Evolutionary conservation across 768 basidiomycete genomes (phyloP).

Genomic region (Pilatotrama ljubarskyi): DNA sequence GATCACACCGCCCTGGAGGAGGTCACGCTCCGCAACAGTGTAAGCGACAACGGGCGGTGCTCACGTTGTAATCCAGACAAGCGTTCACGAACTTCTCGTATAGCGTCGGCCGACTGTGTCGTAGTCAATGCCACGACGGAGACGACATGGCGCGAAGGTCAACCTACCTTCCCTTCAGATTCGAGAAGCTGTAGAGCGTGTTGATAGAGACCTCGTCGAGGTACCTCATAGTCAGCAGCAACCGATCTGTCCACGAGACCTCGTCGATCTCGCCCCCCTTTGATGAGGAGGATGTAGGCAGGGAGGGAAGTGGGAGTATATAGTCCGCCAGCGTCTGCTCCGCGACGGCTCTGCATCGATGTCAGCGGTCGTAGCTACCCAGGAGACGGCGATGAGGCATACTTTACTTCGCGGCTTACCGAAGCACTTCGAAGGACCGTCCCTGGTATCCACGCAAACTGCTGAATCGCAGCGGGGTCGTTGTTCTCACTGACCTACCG

Average conservation of each 20-base stretch:
- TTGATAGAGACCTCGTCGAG: constrained; percentile 60
- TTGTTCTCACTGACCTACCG: constrained; percentile 65
- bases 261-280: constrained; percentile 68
- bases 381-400: constrained; percentile 20
- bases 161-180: constrained; percentile 63
- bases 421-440: constrained; percentile 59
- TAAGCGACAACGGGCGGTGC: constrained; percentile 30
- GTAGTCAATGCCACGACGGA: not conserved
- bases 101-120: constrained; percentile 55
- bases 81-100: constrained; percentile 70
- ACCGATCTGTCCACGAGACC: constrained; percentile 78
- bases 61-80: constrained; percentile 83
- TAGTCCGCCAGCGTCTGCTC: constrained; percentile 72
- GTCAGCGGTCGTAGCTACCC: not conserved
- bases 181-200: constrained; percentile 59
- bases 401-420: constrained; percentile 62
- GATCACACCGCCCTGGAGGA: constrained; percentile 79
- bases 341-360: constrained; percentile 48
- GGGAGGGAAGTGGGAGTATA: constrained; percentile 76
- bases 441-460: constrained; percentile 94
- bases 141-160: not conserved
- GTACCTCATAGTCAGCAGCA: constrained; percentile 70
- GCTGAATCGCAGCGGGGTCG: constrained; percentile 66
- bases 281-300: constrained; percentile 41
- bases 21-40: not conserved